These are phyloP conservation scores for Tulasnella calospora DNA, from an alignment of 768 basidiomycete species.

Conservation along the genomic window DNA sequence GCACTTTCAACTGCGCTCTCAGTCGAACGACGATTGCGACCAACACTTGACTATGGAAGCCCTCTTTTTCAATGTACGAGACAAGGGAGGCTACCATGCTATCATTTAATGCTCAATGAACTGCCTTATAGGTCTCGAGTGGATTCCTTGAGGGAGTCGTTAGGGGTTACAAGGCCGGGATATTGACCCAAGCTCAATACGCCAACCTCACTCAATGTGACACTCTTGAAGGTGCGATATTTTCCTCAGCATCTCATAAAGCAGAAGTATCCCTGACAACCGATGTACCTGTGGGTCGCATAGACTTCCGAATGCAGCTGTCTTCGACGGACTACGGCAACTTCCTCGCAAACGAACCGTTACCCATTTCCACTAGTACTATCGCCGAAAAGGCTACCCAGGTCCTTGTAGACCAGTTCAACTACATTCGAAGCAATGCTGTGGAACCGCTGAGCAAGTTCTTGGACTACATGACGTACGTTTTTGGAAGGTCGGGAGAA, in stretches of 20 bases:
- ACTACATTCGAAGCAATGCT: conserved; percentile 85
- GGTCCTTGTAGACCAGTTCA: conserved; percentile 94
- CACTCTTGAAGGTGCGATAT: conserved; percentile 75
- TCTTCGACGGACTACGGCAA: conserved; percentile 97
- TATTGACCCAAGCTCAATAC: conserved; percentile 86
- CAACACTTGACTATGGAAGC: conserved; percentile 66
- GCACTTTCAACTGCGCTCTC: background rate
- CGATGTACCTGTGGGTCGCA: background rate
- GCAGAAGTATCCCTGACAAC: background rate
- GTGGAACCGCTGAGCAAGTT: conserved; percentile 88
- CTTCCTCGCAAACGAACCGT: conserved; percentile 93
- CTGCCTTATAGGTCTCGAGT: conserved; percentile 50
- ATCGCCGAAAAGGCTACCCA: conserved; percentile 97
- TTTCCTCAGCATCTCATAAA: background rate
- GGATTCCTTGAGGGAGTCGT: conserved; percentile 81
- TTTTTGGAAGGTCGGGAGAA: background rate
- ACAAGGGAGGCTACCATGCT: conserved; percentile 11
- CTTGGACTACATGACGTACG: conserved; percentile 96
- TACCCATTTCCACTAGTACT: conserved; percentile 87
- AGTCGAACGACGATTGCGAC: conserved; percentile 1
- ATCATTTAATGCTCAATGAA: background rate
- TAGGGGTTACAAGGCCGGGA: conserved; percentile 89
- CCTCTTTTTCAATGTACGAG: conserved; percentile 76
- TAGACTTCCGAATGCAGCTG: conserved; percentile 93
- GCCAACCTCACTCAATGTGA: conserved; percentile 95